Evolutionary conservation across 441 rosid genomes (phyloP).

Genomic region (Arabidopsis lyrata): DNA sequence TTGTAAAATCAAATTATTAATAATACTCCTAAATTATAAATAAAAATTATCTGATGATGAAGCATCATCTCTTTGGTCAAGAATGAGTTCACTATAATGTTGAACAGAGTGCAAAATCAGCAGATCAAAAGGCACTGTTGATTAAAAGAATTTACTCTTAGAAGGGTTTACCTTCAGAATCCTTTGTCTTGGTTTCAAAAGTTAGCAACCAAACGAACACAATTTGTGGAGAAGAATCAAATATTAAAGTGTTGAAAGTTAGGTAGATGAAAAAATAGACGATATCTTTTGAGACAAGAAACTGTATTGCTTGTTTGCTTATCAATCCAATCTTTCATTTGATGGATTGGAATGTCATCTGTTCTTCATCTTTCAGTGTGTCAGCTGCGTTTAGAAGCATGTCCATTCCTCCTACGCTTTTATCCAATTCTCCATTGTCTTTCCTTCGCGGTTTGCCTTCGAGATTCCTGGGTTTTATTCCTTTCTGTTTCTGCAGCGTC

Average conservation of each 20-base stretch:
- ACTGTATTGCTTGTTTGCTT: slow-evolving; percentile 7
- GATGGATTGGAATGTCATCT: slow-evolving; percentile 43
- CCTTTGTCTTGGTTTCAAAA: neutral
- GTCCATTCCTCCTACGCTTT: slow-evolving; percentile 70
- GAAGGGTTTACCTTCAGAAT: slow-evolving; percentile 8
- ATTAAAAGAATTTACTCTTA: slow-evolving; percentile 2
- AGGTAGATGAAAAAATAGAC: slow-evolving; percentile 27
- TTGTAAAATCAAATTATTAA: neutral
- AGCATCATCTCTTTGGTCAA: neutral
- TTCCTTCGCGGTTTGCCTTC: slow-evolving; percentile 40
- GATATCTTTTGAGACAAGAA: slow-evolving; percentile 11
- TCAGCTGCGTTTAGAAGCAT: slow-evolving; percentile 82
- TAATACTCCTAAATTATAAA: too few relatives aligned
- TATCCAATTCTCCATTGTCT: slow-evolving; percentile 47
- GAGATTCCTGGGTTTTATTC: slow-evolving; percentile 27
- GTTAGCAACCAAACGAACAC: slow-evolving; percentile 18
- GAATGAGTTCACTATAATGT: neutral
- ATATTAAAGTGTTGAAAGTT: slow-evolving; percentile 11
- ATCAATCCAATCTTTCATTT: slow-evolving; percentile 34
- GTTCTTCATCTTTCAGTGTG: slow-evolving; percentile 60
- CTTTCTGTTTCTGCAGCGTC: slow-evolving; percentile 44
- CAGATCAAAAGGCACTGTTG: slow-evolving; percentile 2
- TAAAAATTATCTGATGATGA: neutral
- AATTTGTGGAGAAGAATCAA: slow-evolving; percentile 25
- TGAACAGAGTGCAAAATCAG: slow-evolving; percentile 18